Base-by-base conservation (phyloP, 345 rosid species). In the Salix dunnii region DNA sequence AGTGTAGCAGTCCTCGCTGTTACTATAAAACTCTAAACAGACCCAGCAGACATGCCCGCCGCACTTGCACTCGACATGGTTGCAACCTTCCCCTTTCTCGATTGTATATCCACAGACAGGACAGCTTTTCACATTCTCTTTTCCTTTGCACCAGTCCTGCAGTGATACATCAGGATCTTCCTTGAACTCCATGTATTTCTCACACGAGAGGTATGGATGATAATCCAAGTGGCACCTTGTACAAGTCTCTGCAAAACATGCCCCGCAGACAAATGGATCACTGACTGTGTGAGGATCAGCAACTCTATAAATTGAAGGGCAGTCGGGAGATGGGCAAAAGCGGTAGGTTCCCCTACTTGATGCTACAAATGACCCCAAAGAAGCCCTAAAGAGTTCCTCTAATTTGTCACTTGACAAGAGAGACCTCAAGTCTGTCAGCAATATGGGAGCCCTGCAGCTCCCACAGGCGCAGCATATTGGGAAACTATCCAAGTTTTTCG, bases 1-100 rank as follows among this genome's bases (percentile, higher is more conserved):
- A 27, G 28, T 84, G 73, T 95, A 91, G 81, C 99, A 96, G 49
- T 86, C 81, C 0, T 88, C 92, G 60, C 91, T 76, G 27, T 68
- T 72, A 43, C 30, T 40, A 67, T 85, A 96, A 63, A 23, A 27
- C 72, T 85, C 85, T 71, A 87, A 83, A 73, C 98, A 90, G 55
- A 81, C 91, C 99, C 98, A 93, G 89, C 98, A 91, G 23, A 93
- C 82, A 80, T 96, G 99, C 69, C 74, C 86, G 72, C 99, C 96
- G 31, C 98, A 96, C 74, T 78, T 82, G 72, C 99, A 93, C 80
- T 85, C 87, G 5, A 93, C 36, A 74, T 96, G 99, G 74, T 96
- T 88, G 78, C 96, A 93, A 49, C 99, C 99, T 1, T 93, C 96
- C 0, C 83, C 48, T 88, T 96, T 93, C 91, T 93, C 97, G 4